phyloP scores from a whole-genome alignment of 2,329 filamentous ascomycete genomes.

The Colletotrichum neosansevieriae region DNA sequence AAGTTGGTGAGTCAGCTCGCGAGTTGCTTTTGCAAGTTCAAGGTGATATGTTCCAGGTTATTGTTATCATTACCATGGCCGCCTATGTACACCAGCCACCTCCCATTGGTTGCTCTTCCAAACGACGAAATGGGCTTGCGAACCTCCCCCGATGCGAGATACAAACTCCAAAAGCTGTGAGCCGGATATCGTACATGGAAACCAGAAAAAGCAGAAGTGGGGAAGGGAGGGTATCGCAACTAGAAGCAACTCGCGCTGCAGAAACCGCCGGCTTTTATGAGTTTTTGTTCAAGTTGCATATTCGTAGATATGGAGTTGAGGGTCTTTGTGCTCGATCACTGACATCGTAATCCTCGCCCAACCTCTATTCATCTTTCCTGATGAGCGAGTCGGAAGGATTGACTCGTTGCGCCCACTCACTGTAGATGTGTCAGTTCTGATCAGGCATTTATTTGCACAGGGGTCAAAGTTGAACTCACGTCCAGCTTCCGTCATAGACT shows the following conservation, averaged over 20 bases:
- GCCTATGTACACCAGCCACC: slow-evolving; percentile 39
- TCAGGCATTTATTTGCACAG: background rate
- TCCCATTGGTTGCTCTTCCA: slow-evolving; percentile 4
- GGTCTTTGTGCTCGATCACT: background rate
- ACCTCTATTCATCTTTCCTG: slow-evolving; percentile 63
- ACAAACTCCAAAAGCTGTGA: slow-evolving; percentile 36
- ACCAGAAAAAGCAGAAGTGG: slow-evolving; percentile 40
- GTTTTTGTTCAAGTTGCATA: slow-evolving; percentile 35
- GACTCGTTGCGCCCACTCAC: slow-evolving; percentile 77
- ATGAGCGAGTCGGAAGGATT: slow-evolving; percentile 73
- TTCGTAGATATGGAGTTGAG: slow-evolving; percentile 38
- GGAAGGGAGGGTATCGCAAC: slow-evolving; percentile 43
- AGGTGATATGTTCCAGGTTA: slow-evolving; percentile 13
- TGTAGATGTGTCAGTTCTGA: slow-evolving; percentile 47
- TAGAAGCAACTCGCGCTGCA: slow-evolving; percentile 35
- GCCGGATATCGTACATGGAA: slow-evolving; percentile 41
- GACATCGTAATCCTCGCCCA: slow-evolving; percentile 43
- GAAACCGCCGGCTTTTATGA: slow-evolving; percentile 29
- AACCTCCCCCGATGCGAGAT: slow-evolving; percentile 36
- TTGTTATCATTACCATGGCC: slow-evolving; percentile 37
- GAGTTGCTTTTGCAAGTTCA: background rate
- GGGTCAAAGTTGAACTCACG: slow-evolving; percentile 69
- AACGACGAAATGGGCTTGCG: slow-evolving; percentile 34
- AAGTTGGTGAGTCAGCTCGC: background rate
- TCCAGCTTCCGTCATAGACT: slow-evolving; percentile 98